Base-by-base conservation (phyloP, 2,329 filamentous ascomycete species). In the Ophiostoma triangulosporum region DNA sequence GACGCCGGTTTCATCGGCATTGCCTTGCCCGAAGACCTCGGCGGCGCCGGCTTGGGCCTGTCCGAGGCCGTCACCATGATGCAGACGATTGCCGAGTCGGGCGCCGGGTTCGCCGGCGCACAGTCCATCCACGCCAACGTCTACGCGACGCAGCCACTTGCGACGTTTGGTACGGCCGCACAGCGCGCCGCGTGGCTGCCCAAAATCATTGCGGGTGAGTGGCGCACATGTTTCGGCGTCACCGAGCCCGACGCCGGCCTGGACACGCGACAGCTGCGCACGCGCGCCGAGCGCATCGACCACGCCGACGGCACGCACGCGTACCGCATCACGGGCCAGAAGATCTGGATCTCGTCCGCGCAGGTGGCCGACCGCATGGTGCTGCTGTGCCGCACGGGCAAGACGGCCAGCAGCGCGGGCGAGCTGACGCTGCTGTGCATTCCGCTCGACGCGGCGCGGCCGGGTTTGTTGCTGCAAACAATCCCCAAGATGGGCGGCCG, bases 311-410 rank as follows among this genome's bases (percentile, higher is more conserved):
- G 48, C 36, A 14, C 8, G n/a, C 49, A 12, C 1, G 74, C 71
- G 4, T 94, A 90, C 64, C 71, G 69, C 0, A 46, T 46, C n/a
- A 46, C 43, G 0, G 87, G 88, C 0, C 86, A 91, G 64, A 94
- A 94, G 69, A 90, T 91, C 53, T 94, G 88, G 88, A 94, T 93
- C 53, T 87, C 86, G 0, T 90, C 81, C 52, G 88, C 88, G 0
- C 86, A 94, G 64, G 84, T 91, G 0, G 87, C 88, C 0, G 75
- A 76, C 4, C 87, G 88, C 62, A 94, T 94, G 87, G 82, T 94
- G 4, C 73, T 94, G 0, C 75, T 95, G 0, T 86, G 86, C 0
- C 78, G 88, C 1, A 94, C 87, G 0, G 40, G 24, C 9, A 15
- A 11, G 11, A 33, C 24, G 15, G 32, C 7, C 22, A 50, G 32